Conservation (phyloP, 257 asterid genomes). For the Ophiorrhiza pumila region DNA sequence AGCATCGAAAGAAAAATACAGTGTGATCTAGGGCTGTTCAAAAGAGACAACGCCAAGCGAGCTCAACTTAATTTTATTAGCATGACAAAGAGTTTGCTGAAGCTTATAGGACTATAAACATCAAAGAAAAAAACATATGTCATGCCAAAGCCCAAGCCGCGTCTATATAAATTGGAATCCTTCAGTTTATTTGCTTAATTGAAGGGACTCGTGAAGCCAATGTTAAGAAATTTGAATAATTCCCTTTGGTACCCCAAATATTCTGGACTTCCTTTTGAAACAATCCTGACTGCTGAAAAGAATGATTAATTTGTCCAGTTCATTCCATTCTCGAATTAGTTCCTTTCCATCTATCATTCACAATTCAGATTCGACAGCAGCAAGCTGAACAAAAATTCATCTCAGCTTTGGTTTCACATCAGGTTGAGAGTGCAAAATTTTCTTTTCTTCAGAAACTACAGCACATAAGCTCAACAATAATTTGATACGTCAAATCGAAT, state of each 20-base stretch:
- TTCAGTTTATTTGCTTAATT: background rate
- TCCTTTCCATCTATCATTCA: background rate
- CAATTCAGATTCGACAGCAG: background rate
- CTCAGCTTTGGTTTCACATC: background rate
- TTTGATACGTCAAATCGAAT: background rate
- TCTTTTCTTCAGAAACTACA: background rate
- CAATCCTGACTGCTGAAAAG: background rate
- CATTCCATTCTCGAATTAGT: background rate
- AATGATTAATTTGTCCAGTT: background rate
- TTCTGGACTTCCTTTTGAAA: background rate
- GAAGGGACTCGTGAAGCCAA: background rate
- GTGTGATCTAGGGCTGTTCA: background rate
- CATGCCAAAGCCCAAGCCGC: background rate
- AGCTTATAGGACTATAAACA: background rate
- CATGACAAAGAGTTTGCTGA: background rate
- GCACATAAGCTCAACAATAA: background rate
- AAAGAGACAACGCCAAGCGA: background rate
- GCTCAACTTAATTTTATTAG: background rate
- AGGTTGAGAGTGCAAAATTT: background rate
- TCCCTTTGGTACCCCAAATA: background rate
- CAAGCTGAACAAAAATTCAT: background rate
- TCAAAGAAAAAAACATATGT: background rate
- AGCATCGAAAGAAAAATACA: conserved; percentile 9
- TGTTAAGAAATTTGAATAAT: background rate
- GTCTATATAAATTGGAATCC: background rate